Percentiles rank a stretch among this genome's conserved stretches.
Conservation (phyloP, 345 rosid species). For the Citrus hindsii region DNA sequence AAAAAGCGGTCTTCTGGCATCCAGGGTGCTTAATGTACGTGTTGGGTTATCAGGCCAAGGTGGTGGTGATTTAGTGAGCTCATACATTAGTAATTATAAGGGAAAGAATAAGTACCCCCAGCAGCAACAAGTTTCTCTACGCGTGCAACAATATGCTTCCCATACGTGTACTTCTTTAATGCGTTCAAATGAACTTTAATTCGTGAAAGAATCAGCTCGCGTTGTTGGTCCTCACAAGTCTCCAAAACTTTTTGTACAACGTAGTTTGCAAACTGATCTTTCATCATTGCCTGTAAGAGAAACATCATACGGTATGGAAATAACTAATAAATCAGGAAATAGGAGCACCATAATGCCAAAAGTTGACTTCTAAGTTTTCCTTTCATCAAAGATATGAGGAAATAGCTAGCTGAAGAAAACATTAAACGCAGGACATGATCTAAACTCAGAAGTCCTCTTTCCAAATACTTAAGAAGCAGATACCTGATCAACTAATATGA, state of each 20-base stretch:
- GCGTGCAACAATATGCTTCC: conserved; percentile 84
- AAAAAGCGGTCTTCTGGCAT: neutral
- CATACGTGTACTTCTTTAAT: conserved; percentile 80
- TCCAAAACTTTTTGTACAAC: conserved; percentile 87
- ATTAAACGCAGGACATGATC: neutral
- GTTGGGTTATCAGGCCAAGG: neutral
- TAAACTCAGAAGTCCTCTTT: neutral
- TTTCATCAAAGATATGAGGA: neutral
- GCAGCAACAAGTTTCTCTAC: conserved; percentile 89
- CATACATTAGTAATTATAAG: no score
- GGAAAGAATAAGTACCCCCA: conserved; percentile 48
- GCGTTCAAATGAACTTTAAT: conserved; percentile 75
- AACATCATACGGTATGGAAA: neutral
- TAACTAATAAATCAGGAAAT: neutral
- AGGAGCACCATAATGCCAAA: neutral
- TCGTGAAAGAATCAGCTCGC: conserved; percentile 64
- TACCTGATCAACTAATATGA: neutral
- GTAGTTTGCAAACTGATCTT: conserved; percentile 84
- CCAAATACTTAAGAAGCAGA: conserved; percentile 1
- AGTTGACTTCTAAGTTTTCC: neutral
- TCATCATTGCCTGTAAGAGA: conserved; percentile 70
- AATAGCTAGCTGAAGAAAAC: neutral
- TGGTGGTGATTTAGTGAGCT: neutral
- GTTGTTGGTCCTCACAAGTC: conserved; percentile 77
- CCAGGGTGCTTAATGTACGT: neutral